A percentile compares a stretch with the other conserved stretches of the same genome.
phyloP scores from a whole-genome alignment of 2,329 filamentous ascomycete genomes.

The Thelonectria rubi region DNA sequence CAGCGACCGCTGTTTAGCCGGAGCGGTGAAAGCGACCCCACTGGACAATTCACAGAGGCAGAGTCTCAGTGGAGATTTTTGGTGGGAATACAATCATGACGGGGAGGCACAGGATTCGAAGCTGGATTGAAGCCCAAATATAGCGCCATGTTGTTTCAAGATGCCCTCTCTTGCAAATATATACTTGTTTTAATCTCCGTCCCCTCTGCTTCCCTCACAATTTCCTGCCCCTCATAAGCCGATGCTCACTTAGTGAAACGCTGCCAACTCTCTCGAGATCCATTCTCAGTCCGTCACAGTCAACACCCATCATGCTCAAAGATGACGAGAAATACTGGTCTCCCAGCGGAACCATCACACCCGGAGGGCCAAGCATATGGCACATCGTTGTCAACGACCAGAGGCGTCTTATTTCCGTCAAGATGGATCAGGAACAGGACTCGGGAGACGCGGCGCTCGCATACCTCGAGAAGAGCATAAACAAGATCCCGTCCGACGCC shows the following conservation, averaged over 20 bases:
- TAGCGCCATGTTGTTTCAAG: not conserved
- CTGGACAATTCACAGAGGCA: conserved; percentile 10
- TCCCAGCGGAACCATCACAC: conserved; percentile 12
- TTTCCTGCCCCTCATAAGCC: not conserved
- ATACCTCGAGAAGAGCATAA: conserved; percentile 37
- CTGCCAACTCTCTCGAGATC: conserved; percentile 5
- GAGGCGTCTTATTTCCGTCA: conserved; percentile 42
- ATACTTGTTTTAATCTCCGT: not conserved
- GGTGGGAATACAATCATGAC: conserved; percentile 5
- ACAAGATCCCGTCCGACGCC: conserved; percentile 12
- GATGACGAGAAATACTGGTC: conserved; percentile 15
- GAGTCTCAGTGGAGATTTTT: conserved; percentile 12
- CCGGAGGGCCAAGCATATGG: conserved; percentile 40
- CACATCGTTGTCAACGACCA: conserved; percentile 43
- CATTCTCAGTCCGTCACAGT: not conserved
- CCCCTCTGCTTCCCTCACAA: not conserved
- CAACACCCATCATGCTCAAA: conserved; percentile 13
- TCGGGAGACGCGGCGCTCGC: conserved; percentile 34
- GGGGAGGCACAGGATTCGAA: conserved; percentile 5
- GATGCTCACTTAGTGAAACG: not conserved
- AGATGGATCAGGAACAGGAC: conserved; percentile 41
- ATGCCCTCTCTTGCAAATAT: not conserved
- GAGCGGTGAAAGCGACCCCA: conserved; percentile 35
- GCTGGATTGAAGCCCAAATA: conserved; percentile 4
- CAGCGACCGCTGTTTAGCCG: conserved; percentile 40